A percentile compares a stretch with the other conserved stretches of the same genome.
These are phyloP conservation scores for Naumovozyma dairenensis DNA, from an alignment of 805 yeast genomes.

Conservation along the genomic window DNA sequence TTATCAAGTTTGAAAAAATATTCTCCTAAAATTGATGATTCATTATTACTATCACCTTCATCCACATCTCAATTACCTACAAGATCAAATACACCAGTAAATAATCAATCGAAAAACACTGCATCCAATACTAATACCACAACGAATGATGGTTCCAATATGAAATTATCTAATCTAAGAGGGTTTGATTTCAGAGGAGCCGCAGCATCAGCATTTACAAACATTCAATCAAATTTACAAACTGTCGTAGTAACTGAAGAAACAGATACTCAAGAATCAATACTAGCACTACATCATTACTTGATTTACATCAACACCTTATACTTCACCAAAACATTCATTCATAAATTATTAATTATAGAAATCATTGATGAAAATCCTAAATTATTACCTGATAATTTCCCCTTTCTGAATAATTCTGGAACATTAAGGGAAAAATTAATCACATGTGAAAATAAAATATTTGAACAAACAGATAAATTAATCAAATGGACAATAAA, in stretches of 20 bases:
- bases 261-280: constrained; percentile 10
- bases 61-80: constrained; percentile 1
- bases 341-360: constrained; percentile 37
- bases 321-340: constrained; percentile 49
- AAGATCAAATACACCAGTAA: neutral
- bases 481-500: constrained; percentile 32
- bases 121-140: neutral
- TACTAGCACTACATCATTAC: constrained; percentile 44
- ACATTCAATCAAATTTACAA: constrained; percentile 28
- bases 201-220: constrained; percentile 34
- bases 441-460: constrained; percentile 14
- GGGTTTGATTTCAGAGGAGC: constrained; percentile 27
- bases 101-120: no score
- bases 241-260: constrained; percentile 27
- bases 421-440: constrained; percentile 22
- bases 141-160: neutral
- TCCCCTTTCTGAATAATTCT: constrained; percentile 32
- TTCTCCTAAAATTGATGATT: constrained; percentile 12
- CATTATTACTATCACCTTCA: no score
- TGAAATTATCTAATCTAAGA: constrained; percentile 6
- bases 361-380: constrained; percentile 27
- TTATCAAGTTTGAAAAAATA: constrained; percentile 17
- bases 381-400: constrained; percentile 27
- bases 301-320: constrained; percentile 65
- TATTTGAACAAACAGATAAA: constrained; percentile 23